Percentiles rank a stretch among this genome's conserved stretches.
Conservation (phyloP, 495 filamentous ascomycete genomes). For the Pyrenula aspistea region DNA sequence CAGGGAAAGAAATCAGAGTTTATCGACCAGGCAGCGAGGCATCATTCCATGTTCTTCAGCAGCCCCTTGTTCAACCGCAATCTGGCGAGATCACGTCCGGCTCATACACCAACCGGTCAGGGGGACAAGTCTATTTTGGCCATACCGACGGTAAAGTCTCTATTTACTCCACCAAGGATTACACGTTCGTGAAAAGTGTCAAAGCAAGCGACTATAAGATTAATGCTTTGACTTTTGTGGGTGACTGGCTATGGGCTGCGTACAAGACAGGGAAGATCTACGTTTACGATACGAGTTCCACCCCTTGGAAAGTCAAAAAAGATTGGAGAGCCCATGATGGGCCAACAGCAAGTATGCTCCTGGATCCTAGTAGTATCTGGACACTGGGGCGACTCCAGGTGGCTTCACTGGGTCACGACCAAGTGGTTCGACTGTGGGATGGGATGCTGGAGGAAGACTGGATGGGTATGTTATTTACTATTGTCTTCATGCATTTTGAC, state of each 20-base stretch:
- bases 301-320: constrained; percentile 83
- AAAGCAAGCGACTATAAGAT: constrained; percentile 92
- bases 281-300: constrained; percentile 72
- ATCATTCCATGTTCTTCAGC: constrained; percentile 58
- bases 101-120: constrained; percentile 56
- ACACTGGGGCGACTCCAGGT: constrained; percentile 77
- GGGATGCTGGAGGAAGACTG: constrained; percentile 89
- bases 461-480: constrained; percentile 45
- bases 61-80: constrained; percentile 52
- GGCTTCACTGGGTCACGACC: constrained; percentile 79
- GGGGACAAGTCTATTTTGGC: constrained; percentile 78
- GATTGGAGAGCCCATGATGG: constrained; percentile 87
- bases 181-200: constrained; percentile 61
- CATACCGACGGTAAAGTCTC: constrained; percentile 91
- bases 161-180: constrained; percentile 69
- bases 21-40: constrained; percentile 60
- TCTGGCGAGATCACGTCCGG: constrained; percentile 86
- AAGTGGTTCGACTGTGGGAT: constrained; percentile 79
- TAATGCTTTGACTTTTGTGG: constrained; percentile 73
- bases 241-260: constrained; percentile 80
- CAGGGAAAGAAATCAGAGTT: constrained; percentile 76
- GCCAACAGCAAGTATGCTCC: constrained; percentile 62
- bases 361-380: constrained; percentile 77
- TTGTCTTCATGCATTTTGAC: neutral
- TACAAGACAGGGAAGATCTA: constrained; percentile 94